A percentile compares a stretch with the other conserved stretches of the same genome.
These are phyloP conservation scores for Aspergillus coremiiformis DNA, from an alignment of 495 filamentous ascomycete species.

Conservation along the genomic window DNA sequence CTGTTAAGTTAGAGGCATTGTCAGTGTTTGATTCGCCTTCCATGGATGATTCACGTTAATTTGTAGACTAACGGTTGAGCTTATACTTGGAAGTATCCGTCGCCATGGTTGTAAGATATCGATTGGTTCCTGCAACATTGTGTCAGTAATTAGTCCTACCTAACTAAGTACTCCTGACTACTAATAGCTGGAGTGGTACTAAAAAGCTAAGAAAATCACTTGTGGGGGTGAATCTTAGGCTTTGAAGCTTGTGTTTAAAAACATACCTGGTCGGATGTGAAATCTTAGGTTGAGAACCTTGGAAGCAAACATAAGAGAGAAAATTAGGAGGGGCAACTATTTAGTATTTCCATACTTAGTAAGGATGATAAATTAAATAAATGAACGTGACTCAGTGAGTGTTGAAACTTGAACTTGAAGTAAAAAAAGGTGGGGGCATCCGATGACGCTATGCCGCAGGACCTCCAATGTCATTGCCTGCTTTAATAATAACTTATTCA, in stretches of 20 bases:
- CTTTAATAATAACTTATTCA: no score
- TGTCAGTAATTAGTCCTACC: no score
- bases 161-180: no score
- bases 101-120: conserved; percentile 57
- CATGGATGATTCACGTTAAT: no score
- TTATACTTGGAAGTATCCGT: conserved; percentile 78
- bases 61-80: conserved; percentile 66
- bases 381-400: no score
- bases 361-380: no score
- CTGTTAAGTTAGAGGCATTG: conserved; percentile 20
- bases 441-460: background rate
- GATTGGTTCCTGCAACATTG: conserved; percentile 14
- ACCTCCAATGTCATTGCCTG: background rate
- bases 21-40: conserved; percentile 7
- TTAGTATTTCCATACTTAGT: no score
- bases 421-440: background rate
- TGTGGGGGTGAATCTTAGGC: conserved; percentile 8
- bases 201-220: conserved; percentile 9
- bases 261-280: conserved; percentile 16
- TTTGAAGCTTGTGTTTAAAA: background rate
- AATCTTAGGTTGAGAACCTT: conserved; percentile 23
- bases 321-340: background rate
- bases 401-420: no score
- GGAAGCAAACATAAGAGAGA: conserved; percentile 19
- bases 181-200: no score